A percentile compares a stretch with the other conserved stretches of the same genome.
Conservation (phyloP, 2,329 filamentous ascomycete species). For the Ophiocordyceps camponoti-rufipedis region DNA sequence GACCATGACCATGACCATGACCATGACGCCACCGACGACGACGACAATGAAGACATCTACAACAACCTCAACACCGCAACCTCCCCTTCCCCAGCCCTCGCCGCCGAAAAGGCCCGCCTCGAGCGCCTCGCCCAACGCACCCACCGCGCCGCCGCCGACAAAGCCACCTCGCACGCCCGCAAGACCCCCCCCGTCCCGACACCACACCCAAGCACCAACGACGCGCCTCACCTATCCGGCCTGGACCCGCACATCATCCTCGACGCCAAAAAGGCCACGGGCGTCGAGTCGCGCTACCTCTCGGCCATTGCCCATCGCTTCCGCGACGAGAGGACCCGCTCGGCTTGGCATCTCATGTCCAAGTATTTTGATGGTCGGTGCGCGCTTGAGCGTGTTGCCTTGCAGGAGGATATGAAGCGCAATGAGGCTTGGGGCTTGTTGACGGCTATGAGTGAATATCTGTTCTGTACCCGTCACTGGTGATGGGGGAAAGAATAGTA, state of each 20-base stretch:
- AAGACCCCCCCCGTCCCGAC: conserved; percentile 30
- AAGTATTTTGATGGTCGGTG: conserved; percentile 79
- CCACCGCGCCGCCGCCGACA: conserved; percentile 35
- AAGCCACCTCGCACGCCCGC: conserved; percentile 35
- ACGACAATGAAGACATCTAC: background rate
- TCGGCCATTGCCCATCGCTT: conserved; percentile 39
- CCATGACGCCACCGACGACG: background rate
- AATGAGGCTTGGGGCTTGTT: conserved; percentile 59
- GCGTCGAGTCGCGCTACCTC: conserved; percentile 57
- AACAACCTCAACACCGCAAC: conserved; percentile 3
- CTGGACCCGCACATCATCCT: conserved; percentile 51
- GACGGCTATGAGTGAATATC: conserved; percentile 46
- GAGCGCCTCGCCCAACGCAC: conserved; percentile 37
- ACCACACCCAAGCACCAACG: conserved; percentile 35
- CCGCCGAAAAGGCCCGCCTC: conserved; percentile 42
- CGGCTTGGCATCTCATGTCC: conserved; percentile 54
- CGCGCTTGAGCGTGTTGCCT: conserved; percentile 68
- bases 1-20: conserved; percentile 5
- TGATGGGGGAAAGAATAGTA: too few species aligned
- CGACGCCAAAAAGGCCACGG: conserved; percentile 61
- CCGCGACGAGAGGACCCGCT: conserved; percentile 36
- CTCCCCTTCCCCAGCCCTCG: conserved; percentile 23
- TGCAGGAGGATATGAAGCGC: conserved; percentile 73
- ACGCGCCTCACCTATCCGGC: conserved; percentile 35
- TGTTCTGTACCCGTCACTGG: conserved; percentile 55